Base-by-base conservation (phyloP, 208 protist species). In the Crithidia fasciculata region DNA sequence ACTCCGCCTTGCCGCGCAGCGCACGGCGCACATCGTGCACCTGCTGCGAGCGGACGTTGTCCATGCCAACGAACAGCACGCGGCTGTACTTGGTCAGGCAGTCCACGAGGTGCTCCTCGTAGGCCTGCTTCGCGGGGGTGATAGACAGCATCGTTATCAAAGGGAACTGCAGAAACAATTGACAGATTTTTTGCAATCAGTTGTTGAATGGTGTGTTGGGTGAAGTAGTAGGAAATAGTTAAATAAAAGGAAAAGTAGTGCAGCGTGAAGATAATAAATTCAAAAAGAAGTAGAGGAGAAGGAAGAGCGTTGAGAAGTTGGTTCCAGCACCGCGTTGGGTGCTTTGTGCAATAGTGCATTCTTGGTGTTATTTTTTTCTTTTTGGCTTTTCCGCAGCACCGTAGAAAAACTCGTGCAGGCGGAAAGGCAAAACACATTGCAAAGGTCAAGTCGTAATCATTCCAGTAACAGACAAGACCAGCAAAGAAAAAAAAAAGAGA, bases 41-140 rank as follows among this genome's bases (percentile, higher is more conserved):
- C 92, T 99, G 98, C 78, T 95, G 91, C 64, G 99, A 99, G 71
- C 97, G 95, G 43, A 99, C 98, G 81, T 99, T 99, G 89, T 99
- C 98, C 69, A 95, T 89, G 54, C 84, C 68, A 37, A 99, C 98
- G 66, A 99, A 83, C 65, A 99, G 83, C 54, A 99, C 93, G 28
- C 28, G 28, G 77, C 83, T 91, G 95, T 99, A 99, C 74, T 97
- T 91, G 64, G 83, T 85, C 68, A 99, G 85, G 81, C 93, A 91
- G 16, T 87, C 72, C 60, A 92, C 86, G 49, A 99, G 84, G 71
- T 92, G 94, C 50, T 91, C 91, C 74, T 99, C 93, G 83, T 99
- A 99, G 19, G 74, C 86, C 64, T 69, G 59, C 88, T 96, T 95
- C 43, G 80, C 87, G 62, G 74, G 52, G 64, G 92, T 90, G 78